Evolutionary conservation across 2,329 filamentous ascomycete species (phyloP), one percentile per base, ranked within the genome.

Genomic region (Fusarium fracticaudum): DNA sequence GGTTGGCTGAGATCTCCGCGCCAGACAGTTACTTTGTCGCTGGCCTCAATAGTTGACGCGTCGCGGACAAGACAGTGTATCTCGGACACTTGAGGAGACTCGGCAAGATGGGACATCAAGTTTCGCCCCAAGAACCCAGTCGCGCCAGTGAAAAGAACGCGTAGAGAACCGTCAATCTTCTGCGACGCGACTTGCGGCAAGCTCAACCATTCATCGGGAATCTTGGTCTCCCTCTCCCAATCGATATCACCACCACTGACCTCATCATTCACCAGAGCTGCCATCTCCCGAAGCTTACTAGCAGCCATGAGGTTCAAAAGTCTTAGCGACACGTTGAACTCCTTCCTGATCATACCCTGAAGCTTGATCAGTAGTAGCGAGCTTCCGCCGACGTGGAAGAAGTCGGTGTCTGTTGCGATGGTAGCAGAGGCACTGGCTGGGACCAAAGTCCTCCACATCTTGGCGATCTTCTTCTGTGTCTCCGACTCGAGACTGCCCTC

Each of bases 51-150:
- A 0, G 10, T 53, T 38, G 65, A 44, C 31, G 59, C 60, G 29
- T 64, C 60, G 12, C 64, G 59, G n/a, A 86, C 84, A 11, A 89
- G 57, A 60, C 86, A 88, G 75, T 87, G 82, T 6, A 89, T 78
- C n/a, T 78, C 79, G 4, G 62, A 43, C 2, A 88, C 79, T 1
- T 63, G 58, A 0, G 73, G 41, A 9, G 82, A 61, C 7, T 76
- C 64, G 1, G 83, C 58, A 3, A 89, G 81, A 3, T 76, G 67
- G 9, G 68, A 57, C 4, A 88, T 76, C 29, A 89, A 62, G 14
- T 63, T 33, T 14, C 59, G n/a, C 22, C 78, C 61, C 40, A 76
- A 45, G 43, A 66, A 76, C 6, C 75, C 74, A 22, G 70, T 74
- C 3, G 70, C 65, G 12, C 74, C 75, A 10, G 74, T 77, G 7